phyloP scores from a whole-genome alignment of 306 rosid genomes.

The Biancaea sappan region DNA sequence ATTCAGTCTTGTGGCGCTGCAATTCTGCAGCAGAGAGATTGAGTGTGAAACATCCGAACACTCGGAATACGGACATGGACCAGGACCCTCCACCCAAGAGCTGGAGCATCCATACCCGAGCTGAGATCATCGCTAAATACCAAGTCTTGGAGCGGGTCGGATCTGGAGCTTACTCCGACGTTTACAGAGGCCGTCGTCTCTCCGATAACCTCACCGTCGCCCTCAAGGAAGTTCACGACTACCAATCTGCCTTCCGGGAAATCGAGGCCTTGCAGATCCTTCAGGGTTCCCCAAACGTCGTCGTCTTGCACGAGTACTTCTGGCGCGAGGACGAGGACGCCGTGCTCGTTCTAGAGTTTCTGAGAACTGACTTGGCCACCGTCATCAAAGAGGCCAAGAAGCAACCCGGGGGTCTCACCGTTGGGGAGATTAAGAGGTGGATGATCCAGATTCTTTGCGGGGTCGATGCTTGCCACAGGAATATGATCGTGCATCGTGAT shows the following conservation, averaged over 20 bases:
- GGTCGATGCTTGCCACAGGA: constrained; percentile 76
- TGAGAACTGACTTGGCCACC: constrained; percentile 58
- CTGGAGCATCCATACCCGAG: constrained; percentile 91
- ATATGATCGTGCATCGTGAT: constrained; percentile 76
- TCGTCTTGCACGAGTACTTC: constrained; percentile 79
- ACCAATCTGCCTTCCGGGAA: constrained; percentile 78
- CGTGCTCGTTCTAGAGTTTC: constrained; percentile 79
- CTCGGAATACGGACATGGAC: constrained; percentile 44
- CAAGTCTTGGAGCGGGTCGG: constrained; percentile 69
- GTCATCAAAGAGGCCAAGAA: constrained; percentile 64
- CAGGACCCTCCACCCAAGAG: constrained; percentile 66
- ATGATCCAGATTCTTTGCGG: constrained; percentile 73
- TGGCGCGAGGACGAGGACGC: constrained; percentile 95
- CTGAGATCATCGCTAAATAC: constrained; percentile 72
- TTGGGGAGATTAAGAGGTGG: constrained; percentile 77
- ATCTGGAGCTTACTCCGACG: constrained; percentile 90
- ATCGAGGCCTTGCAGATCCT: constrained; percentile 76
- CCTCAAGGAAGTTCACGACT: constrained; percentile 88
- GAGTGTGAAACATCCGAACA: too few relatives aligned
- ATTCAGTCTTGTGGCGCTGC: too few relatives aligned
- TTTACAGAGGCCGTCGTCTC: constrained; percentile 69
- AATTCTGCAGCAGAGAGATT: too few relatives aligned
- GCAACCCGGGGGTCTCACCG: constrained; percentile 41
- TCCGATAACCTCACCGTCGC: constrained; percentile 73
- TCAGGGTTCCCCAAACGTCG: constrained; percentile 60